These are phyloP conservation scores for Glycine latifolia DNA, from an alignment of 306 rosid genomes.

Conservation along the genomic window DNA sequence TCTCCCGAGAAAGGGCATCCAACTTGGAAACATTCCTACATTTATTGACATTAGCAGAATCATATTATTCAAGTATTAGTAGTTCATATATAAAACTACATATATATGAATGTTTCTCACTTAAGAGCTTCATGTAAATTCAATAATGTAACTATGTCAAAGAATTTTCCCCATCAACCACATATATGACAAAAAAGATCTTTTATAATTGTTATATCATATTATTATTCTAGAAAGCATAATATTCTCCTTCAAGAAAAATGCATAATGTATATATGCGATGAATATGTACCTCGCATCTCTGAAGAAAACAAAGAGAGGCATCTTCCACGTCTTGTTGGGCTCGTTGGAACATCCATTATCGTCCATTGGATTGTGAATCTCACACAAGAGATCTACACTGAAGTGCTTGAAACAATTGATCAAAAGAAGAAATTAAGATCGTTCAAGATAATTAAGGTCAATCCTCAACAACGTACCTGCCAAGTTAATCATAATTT, in stretches of 20 bases:
- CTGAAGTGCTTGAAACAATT: background rate
- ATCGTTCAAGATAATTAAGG: background rate
- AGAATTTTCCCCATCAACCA: background rate
- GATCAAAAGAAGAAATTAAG: background rate
- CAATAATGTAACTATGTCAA: background rate
- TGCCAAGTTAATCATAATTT: background rate
- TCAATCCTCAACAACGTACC: background rate
- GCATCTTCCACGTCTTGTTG: conserved; percentile 58
- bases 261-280: too few relatives aligned
- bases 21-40: conserved; percentile 72
- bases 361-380: conserved; percentile 49
- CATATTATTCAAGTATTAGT: background rate
- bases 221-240: too few relatives aligned
- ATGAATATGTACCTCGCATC: conserved; percentile 62
- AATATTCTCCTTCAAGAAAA: too few relatives aligned
- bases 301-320: conserved; percentile 77
- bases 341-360: conserved; percentile 36
- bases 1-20: conserved; percentile 75
- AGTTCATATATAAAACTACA: too few relatives aligned
- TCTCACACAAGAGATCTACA: background rate
- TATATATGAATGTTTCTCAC: too few relatives aligned
- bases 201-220: too few relatives aligned
- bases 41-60: conserved; percentile 10
- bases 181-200: too few relatives aligned
- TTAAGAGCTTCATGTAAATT: conserved; percentile 1